These are phyloP conservation scores for Colletotrichum spinosum DNA, from an alignment of 2,329 filamentous ascomycete genomes.

Conservation along the genomic window DNA sequence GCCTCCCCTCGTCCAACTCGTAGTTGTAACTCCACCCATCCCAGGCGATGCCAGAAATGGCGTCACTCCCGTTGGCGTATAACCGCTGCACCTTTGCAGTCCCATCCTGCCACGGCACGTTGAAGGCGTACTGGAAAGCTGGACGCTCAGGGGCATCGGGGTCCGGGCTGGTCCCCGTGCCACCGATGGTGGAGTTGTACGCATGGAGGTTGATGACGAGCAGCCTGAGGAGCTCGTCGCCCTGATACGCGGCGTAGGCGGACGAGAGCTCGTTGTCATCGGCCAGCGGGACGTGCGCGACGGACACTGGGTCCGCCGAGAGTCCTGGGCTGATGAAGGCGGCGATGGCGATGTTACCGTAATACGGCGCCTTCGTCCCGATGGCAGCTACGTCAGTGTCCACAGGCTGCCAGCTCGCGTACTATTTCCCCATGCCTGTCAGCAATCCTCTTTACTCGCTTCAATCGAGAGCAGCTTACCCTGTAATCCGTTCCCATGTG, in stretches of 20 bases:
- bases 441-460: background rate
- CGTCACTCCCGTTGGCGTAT: conserved; percentile 72
- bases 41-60: conserved; percentile 70
- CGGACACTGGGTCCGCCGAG: conserved; percentile 48
- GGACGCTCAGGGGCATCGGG: conserved; percentile 45
- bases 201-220: conserved; percentile 68
- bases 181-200: conserved; percentile 69
- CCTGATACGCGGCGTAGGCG: conserved; percentile 67
- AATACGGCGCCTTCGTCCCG: conserved; percentile 74
- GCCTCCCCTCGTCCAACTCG: conserved; percentile 65
- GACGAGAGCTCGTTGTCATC: conserved; percentile 51
- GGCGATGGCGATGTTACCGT: conserved; percentile 70
- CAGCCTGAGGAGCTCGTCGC: conserved; percentile 57
- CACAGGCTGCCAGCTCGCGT: conserved; percentile 71
- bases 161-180: conserved; percentile 45
- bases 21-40: conserved; percentile 72
- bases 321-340: conserved; percentile 63
- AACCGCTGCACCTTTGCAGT: conserved; percentile 59
- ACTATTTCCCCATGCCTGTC: conserved; percentile 45
- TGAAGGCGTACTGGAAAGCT: conserved; percentile 54
- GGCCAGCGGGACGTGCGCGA: conserved; percentile 60
- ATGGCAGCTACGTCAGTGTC: conserved; percentile 58
- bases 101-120: conserved; percentile 44
- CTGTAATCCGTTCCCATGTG: conserved; percentile 74
- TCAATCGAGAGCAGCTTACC: conserved; percentile 38